Evolutionary conservation across 176 grass and related monocot genomes (phyloP).

Genomic region (Hsuehochloa calcarea): DNA sequence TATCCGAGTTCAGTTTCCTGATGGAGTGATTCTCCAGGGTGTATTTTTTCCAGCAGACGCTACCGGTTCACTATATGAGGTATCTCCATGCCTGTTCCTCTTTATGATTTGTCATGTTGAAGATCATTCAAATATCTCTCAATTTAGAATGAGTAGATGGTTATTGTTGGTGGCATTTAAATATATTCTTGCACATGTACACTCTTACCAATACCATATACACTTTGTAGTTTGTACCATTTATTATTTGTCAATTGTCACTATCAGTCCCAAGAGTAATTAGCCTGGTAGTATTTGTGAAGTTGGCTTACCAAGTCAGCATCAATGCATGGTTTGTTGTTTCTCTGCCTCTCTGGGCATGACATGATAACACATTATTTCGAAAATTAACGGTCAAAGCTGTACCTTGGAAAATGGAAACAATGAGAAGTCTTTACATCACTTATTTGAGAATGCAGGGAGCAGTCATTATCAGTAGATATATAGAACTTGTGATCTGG

Average conservation of each 20-base stretch:
- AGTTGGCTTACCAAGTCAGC: not conserved
- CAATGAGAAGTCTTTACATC: not conserved
- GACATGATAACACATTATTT: not conserved
- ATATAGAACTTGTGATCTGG: not conserved
- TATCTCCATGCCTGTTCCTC: conserved; percentile 36
- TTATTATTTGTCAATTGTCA: not conserved
- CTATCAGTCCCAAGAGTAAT: not conserved
- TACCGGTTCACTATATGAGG: conserved; percentile 77
- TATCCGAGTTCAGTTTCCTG: conserved; percentile 88
- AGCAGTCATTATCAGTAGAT: not conserved
- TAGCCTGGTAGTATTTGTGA: not conserved
- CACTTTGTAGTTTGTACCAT: not conserved
- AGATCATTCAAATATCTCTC: not conserved
- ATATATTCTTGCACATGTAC: not conserved
- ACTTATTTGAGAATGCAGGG: not conserved
- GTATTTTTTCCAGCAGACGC: conserved; percentile 75
- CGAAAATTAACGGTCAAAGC: not conserved
- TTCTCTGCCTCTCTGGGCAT: not conserved
- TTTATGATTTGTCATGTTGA: not conserved
- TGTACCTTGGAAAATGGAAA: conserved; percentile 13
- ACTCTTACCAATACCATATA: not conserved
- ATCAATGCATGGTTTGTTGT: not conserved
- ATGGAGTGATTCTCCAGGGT: conserved; percentile 82
- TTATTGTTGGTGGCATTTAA: not conserved
- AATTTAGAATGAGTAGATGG: conserved; percentile 6